phyloP scores from a whole-genome alignment of 768 basidiomycete genomes.

The Podaxis rugospora region DNA sequence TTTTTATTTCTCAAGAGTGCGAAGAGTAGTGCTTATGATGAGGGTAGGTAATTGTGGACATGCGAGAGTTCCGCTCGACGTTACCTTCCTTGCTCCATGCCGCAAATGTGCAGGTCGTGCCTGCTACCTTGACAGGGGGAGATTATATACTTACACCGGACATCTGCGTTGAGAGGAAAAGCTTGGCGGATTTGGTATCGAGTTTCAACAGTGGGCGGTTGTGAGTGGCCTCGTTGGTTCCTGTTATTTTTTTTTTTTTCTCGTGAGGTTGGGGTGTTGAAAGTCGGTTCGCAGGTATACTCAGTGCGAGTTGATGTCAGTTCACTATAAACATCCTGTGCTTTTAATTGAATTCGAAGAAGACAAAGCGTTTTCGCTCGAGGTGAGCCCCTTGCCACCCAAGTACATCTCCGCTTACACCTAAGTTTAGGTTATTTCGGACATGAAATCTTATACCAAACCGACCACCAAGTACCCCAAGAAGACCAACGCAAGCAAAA shows the following conservation, averaged over 20 bases:
- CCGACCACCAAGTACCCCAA: constrained; percentile 50
- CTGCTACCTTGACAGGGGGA: constrained; percentile 89
- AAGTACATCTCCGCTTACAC: not conserved
- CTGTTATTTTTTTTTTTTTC: not conserved
- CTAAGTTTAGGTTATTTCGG: constrained; percentile 38
- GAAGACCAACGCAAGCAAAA: constrained; percentile 37
- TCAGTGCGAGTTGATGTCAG: constrained; percentile 96
- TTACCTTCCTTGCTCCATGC: constrained; percentile 89
- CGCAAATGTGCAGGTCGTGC: constrained; percentile 72
- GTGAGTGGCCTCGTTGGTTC: constrained; percentile 43
- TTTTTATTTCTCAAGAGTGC: not conserved
- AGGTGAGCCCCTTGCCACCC: constrained; percentile 27
- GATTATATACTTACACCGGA: constrained; percentile 96
- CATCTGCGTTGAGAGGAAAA: constrained; percentile 95
- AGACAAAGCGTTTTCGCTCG: constrained; percentile 89
- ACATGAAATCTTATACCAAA: constrained; percentile 66
- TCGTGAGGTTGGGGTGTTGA: not conserved
- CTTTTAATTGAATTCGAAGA: constrained; percentile 97
- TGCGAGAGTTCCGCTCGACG: constrained; percentile 94
- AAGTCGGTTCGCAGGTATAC: constrained; percentile 60
- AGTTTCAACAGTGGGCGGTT: constrained; percentile 93
- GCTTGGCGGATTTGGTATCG: constrained; percentile 84
- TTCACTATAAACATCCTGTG: constrained; percentile 91
- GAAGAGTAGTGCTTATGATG: not conserved
- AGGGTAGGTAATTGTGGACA: constrained; percentile 85